Conservation (phyloP, 148 eudicot genomes). For the Vaccinium corymbosum region DNA sequence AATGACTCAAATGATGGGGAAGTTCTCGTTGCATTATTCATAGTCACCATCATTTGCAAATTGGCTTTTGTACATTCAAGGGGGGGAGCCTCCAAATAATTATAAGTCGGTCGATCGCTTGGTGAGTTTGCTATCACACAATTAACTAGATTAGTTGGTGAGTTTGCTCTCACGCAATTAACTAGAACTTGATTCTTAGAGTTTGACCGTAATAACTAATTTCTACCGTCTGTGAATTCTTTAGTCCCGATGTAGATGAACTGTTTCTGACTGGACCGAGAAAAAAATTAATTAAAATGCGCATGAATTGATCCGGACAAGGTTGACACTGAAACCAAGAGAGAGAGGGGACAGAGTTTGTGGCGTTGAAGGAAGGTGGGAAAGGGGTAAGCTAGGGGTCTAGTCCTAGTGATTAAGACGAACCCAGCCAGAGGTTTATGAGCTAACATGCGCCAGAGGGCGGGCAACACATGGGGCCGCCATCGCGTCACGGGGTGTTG, state of each 20-base stretch:
- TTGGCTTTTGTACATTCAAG: neutral
- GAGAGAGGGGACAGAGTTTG: neutral
- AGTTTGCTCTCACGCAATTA: too few species aligned
- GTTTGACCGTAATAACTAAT: neutral
- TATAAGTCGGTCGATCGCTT: too few species aligned
- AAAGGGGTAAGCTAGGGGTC: neutral
- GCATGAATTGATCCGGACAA: neutral
- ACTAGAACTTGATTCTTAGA: neutral
- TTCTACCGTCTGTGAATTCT: neutral
- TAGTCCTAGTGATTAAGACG: neutral
- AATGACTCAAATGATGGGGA: constrained; percentile 1
- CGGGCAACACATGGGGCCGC: constrained; percentile 6
- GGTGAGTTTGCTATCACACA: too few species aligned
- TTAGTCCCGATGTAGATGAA: rapidly evolving
- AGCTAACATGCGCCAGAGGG: neutral
- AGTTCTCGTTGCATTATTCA: neutral
- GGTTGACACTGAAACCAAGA: neutral
- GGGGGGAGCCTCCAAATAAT: neutral
- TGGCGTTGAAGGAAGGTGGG: neutral
- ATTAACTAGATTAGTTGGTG: too few species aligned
- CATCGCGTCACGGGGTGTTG: neutral
- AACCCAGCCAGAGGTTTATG: neutral
- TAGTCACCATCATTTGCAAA: neutral
- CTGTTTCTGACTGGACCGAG: neutral
- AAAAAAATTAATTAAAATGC: rapidly evolving